Evolutionary conservation across 352 stramenopile species (phyloP).

Genomic region (Pythium dissotocum): DNA sequence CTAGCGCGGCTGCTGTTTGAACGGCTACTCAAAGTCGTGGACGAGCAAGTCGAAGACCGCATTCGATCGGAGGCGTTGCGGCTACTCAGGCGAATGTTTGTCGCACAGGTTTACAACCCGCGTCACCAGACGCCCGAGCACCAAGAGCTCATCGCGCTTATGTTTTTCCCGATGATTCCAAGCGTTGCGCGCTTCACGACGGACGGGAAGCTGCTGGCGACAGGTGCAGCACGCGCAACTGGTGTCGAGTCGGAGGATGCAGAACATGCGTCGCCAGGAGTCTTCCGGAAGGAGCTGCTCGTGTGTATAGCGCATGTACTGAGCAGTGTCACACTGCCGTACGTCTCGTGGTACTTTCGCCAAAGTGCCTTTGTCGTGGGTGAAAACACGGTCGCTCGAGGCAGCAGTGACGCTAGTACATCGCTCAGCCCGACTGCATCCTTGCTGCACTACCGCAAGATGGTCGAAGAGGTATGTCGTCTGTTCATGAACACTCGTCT

Average conservation of each 20-base stretch:
- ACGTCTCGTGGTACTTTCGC: conserved; percentile 49
- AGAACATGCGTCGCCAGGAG: conserved; percentile 8
- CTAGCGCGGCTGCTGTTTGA: conserved; percentile 57
- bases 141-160: conserved; percentile 60
- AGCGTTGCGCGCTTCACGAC: conserved; percentile 51
- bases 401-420: not conserved
- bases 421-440: conserved; percentile 44
- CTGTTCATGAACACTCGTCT: too few species aligned
- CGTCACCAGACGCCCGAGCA: conserved; percentile 40
- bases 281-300: conserved; percentile 63
- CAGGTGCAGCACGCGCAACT: conserved; percentile 11
- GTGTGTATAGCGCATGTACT: conserved; percentile 65
- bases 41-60: conserved; percentile 65
- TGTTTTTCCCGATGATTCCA: conserved; percentile 59
- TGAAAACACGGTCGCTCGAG: conserved; percentile 7
- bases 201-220: conserved; percentile 43
- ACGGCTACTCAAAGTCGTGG: conserved; percentile 47
- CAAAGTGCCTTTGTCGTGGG: conserved; percentile 21
- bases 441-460: conserved; percentile 50
- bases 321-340: conserved; percentile 48
- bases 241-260: not conserved
- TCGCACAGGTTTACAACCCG: conserved; percentile 56
- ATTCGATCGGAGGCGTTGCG: conserved; percentile 51
- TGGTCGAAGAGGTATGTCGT: conserved; percentile 40
- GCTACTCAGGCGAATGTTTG: conserved; percentile 65